phyloP scores from a whole-genome alignment of 305 asterid species.

The Fraxinus baroniana region DNA sequence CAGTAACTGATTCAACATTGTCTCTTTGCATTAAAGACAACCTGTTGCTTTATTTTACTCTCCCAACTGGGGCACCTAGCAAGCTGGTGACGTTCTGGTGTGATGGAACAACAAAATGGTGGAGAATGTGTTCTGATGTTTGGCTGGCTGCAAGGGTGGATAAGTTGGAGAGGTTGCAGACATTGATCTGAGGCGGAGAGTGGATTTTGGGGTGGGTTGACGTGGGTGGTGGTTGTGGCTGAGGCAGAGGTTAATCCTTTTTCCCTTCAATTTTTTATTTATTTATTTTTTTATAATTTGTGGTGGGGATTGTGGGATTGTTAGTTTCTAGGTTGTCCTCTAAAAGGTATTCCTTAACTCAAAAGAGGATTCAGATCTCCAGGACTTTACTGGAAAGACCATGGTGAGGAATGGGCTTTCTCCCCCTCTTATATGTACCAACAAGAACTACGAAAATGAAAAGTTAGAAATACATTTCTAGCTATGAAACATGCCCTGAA shows the following conservation, averaged over 20 bases:
- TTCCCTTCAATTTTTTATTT: background rate
- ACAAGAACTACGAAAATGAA: background rate
- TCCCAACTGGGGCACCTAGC: background rate
- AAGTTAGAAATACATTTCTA: background rate
- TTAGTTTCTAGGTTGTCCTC: background rate
- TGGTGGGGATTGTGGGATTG: background rate
- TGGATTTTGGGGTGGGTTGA: background rate
- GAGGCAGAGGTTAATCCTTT: background rate
- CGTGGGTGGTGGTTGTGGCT: background rate
- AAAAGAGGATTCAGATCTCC: background rate
- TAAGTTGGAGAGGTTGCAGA: background rate
- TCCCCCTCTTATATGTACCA: background rate
- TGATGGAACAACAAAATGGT: conserved; percentile 3
- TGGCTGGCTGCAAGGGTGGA: background rate
- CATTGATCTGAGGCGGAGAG: background rate
- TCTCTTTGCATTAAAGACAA: background rate
- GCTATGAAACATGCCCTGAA: background rate
- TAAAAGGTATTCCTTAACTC: background rate
- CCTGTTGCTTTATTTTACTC: background rate
- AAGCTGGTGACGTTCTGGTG: background rate
- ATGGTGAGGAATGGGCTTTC: background rate
- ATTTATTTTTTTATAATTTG: background rate
- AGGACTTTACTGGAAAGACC: background rate
- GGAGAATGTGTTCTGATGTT: background rate
- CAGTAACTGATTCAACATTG: background rate